Base-by-base conservation (phyloP, 805 yeast genomes). In the Candida hispaniensis region DNA sequence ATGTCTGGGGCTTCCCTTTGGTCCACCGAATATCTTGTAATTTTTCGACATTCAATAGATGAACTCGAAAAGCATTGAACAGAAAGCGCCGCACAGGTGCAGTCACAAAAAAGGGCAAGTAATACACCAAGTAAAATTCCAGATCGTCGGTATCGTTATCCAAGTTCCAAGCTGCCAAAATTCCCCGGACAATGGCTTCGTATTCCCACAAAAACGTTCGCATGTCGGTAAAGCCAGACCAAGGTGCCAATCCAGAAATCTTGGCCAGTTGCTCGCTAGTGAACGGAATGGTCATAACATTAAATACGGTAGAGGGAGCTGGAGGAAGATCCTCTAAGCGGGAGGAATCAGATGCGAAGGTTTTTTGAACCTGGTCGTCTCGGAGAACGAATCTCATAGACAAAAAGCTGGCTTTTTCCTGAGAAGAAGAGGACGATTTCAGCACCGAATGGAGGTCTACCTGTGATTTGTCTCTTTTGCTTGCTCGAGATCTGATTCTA, bases 201-300 rank as follows among this genome's bases (percentile, higher is more conserved):
- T 32, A 32, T 17, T 32, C 36, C 36, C 36, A 32, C 18, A 32
- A 16, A n/a, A 32, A 32, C 2, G 36, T 32, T 2, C 36, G 11
- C 36, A 32, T 32, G n/a, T 32, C 36, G 6, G 36, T 32, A 6
- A 28, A 27, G 11, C 36, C 36, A 7, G 24, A 27, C 36, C 36
- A 32, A n/a, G 17, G 23, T 18, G 18, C 18, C 18, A 32, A 28
- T 6, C 24, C 24, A 7, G 36, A 32, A 3, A 23, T 32, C n/a
- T 32, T 28, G 7, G 28, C 24, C 28, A 32, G 15, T 18, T 32
- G 36, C 16, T 32, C 23, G 2, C 28, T 20, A 3, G 36, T 32
- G 28, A 32, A 32, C 9, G 36, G 36, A 13, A 32, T 32, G n/a
- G 23, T 27, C 10, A 32, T 17, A 6, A 14, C 7, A 3, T 17